phyloP scores from a whole-genome alignment of 345 rosid species.

The Heritiera fomes region DNA sequence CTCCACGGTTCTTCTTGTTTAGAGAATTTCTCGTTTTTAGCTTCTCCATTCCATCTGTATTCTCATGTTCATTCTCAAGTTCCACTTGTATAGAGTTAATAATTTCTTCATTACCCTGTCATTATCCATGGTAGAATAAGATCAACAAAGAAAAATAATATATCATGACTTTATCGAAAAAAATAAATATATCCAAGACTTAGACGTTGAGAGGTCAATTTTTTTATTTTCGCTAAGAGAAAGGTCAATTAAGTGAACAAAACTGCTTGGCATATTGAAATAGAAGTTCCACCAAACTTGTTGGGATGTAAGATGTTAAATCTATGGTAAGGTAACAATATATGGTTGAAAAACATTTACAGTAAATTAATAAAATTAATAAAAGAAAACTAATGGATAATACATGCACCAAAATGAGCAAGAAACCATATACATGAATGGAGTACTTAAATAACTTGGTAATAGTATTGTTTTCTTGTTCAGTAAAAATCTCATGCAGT shows the following conservation, averaged over 20 bases:
- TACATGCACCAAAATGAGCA: neutral
- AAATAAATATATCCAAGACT: neutral
- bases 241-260: neutral
- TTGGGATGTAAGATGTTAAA: neutral
- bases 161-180: neutral
- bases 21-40: neutral
- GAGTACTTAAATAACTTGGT: neutral
- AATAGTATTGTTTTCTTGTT: neutral
- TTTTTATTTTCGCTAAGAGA: neutral
- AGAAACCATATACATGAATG: neutral
- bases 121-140: neutral
- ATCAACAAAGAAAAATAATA: neutral
- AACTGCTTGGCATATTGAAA: neutral
- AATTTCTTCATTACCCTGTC: slow-evolving; percentile 36
- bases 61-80: slow-evolving; percentile 24
- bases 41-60: slow-evolving; percentile 28
- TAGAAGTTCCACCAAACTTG: neutral
- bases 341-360: neutral
- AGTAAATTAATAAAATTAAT: neutral
- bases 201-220: neutral
- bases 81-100: slow-evolving; percentile 18
- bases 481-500: neutral
- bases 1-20: slow-evolving; percentile 17
- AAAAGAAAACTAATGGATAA: neutral
- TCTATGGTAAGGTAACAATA: neutral